These are phyloP conservation scores for Dothidotthia symphoricarpi DNA, from an alignment of 2,329 filamentous ascomycete genomes.

Conservation along the genomic window DNA sequence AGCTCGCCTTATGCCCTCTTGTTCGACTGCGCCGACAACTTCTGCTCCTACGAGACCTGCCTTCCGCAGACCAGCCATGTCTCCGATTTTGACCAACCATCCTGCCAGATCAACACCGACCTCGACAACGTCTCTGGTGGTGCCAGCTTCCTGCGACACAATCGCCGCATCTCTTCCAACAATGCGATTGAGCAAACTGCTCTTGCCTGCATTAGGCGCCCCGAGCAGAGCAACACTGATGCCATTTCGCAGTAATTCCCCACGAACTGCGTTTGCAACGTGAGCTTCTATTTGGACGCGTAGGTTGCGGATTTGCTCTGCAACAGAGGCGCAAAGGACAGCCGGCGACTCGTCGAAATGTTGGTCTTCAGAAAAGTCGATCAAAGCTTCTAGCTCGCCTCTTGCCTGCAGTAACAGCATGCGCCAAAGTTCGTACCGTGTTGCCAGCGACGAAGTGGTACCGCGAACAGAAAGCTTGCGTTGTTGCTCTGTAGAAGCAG, in stretches of 20 bases:
- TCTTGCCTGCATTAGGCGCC: slow-evolving; percentile 92
- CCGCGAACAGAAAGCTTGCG: slow-evolving; percentile 81
- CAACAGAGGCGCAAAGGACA: slow-evolving; percentile 69
- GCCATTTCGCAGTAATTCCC: slow-evolving; percentile 79
- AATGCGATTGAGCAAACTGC: slow-evolving; percentile 84
- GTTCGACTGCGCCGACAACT: slow-evolving; percentile 70
- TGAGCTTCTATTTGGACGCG: slow-evolving; percentile 65
- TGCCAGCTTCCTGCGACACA: slow-evolving; percentile 88
- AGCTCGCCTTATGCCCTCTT: slow-evolving; percentile 86
- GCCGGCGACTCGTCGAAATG: slow-evolving; percentile 87
- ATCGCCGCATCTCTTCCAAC: slow-evolving; percentile 93
- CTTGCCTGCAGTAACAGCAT: slow-evolving; percentile 72
- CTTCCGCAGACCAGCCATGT: slow-evolving; percentile 83
- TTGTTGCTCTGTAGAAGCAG: slow-evolving; percentile 84
- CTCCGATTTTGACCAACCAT: slow-evolving; percentile 89
- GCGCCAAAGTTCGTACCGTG: slow-evolving; percentile 81
- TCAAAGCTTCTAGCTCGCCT: slow-evolving; percentile 89
- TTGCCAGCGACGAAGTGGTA: slow-evolving; percentile 65
- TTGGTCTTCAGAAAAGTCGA: slow-evolving; percentile 96
- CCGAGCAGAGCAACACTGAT: slow-evolving; percentile 85
- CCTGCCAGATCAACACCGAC: slow-evolving; percentile 85
- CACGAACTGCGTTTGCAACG: slow-evolving; percentile 73
- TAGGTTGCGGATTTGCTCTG: slow-evolving; percentile 61
- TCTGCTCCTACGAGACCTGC: slow-evolving; percentile 30
- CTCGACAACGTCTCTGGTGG: slow-evolving; percentile 91